A percentile compares a stretch with the other conserved stretches of the same genome.
These are phyloP conservation scores for Aspergillus saccharolyticus DNA, from an alignment of 495 filamentous ascomycete species.

Conservation along the genomic window DNA sequence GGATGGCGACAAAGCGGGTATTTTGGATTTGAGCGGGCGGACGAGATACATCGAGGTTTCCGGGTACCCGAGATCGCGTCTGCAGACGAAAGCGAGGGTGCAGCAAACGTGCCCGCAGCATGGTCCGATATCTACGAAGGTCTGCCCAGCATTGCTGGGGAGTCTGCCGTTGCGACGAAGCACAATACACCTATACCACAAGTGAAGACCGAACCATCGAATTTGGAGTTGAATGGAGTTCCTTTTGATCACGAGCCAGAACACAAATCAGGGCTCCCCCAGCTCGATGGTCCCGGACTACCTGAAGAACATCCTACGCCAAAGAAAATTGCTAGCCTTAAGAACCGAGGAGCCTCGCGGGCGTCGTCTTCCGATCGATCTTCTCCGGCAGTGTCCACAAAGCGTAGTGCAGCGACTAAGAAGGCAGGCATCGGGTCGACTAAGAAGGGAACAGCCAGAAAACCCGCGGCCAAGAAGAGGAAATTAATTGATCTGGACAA, in stretches of 20 bases:
- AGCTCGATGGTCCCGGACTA: constrained; percentile 26
- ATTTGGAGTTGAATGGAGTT: constrained; percentile 26
- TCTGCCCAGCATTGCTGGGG: constrained; percentile 12
- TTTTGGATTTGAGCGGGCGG: constrained; percentile 35
- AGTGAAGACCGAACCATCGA: constrained; percentile 37
- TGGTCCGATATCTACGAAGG: constrained; percentile 39
- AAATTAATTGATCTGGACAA: constrained; percentile 44
- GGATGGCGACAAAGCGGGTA: constrained; percentile 42
- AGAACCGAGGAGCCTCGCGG: constrained; percentile 29
- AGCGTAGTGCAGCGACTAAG: constrained; percentile 28
- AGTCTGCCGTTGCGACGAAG: constrained; percentile 9
- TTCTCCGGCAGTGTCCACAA: constrained; percentile 30
- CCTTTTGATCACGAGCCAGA: constrained; percentile 28
- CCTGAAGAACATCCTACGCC: constrained; percentile 35
- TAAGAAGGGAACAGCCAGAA: constrained; percentile 56
- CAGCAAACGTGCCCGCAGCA: constrained; percentile 8
- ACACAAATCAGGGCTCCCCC: constrained; percentile 18
- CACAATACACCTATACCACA: constrained; percentile 20
- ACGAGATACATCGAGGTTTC: constrained; percentile 30
- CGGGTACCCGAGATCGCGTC: constrained; percentile 21
- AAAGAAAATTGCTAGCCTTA: constrained; percentile 38
- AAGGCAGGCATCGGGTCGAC: constrained; percentile 35
- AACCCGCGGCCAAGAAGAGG: constrained; percentile 53
- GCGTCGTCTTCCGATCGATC: constrained; percentile 34
- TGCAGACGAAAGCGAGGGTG: constrained; percentile 7